A percentile compares a stretch with the other conserved stretches of the same genome.
phyloP scores from a whole-genome alignment of 179 eudicot genomes.

The Pouteria campechiana region DNA sequence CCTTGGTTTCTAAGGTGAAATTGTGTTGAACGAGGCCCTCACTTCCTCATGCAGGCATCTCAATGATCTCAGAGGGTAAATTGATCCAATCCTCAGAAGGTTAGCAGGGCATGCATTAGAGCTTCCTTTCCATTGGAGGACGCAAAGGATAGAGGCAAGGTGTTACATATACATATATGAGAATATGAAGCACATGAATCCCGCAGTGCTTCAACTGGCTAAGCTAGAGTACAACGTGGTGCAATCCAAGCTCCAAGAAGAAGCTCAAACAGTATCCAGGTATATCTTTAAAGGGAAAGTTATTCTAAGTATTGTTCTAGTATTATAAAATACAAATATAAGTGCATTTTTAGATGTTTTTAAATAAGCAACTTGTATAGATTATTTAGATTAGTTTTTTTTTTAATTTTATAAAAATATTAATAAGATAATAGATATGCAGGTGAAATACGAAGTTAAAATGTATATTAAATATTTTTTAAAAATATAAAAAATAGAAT shows the following conservation, averaged over 20 bases:
- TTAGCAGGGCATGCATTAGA: slow-evolving; percentile 6
- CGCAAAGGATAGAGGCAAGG: slow-evolving; percentile 3
- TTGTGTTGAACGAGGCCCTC: slow-evolving; percentile 3
- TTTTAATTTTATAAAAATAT: too few relatives aligned
- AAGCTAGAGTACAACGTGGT: slow-evolving; percentile 8
- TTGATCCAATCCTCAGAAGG: not conserved
- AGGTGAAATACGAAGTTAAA: too few relatives aligned
- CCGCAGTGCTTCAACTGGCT: slow-evolving; percentile 4
- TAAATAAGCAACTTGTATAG: too few relatives aligned
- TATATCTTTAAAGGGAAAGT: too few relatives aligned
- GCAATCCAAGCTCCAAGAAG: slow-evolving; percentile 6
- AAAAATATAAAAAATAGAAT: too few relatives aligned
- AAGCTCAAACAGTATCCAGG: slow-evolving; percentile 10
- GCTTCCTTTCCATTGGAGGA: slow-evolving; percentile 11
- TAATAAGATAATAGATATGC: too few relatives aligned
- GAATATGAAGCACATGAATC: not conserved
- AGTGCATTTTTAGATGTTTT: too few relatives aligned
- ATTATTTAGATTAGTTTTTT: too few relatives aligned
- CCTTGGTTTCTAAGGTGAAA: slow-evolving; percentile 8
- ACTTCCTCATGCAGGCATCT: slow-evolving; percentile 4
- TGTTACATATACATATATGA: slow-evolving; percentile 7
- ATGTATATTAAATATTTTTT: too few relatives aligned
- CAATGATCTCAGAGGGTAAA: not conserved
- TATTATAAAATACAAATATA: too few relatives aligned
- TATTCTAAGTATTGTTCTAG: too few relatives aligned